Conservation (phyloP, 108 stramenopile species). For the Stephanodiscus triporus region DNA sequence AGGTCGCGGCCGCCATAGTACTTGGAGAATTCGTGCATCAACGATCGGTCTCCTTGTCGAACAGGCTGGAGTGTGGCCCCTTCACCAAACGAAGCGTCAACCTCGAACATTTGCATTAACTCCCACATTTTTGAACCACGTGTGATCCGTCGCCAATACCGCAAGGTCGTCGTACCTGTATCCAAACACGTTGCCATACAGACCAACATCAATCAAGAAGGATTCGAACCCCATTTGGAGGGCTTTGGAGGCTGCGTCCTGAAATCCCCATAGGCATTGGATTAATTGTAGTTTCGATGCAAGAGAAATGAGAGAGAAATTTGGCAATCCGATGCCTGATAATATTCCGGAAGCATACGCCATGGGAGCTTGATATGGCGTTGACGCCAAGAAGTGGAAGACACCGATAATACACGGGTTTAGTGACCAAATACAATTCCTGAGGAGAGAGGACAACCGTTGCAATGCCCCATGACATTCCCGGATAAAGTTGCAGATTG, state of each 20-base stretch:
- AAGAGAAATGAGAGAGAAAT: neutral
- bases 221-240: neutral
- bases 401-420: neutral
- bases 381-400: neutral
- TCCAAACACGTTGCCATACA: neutral
- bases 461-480: slow-evolving; percentile 5
- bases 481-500: neutral
- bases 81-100: neutral
- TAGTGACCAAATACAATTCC: neutral
- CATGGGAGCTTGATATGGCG: neutral
- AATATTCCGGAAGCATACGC: neutral
- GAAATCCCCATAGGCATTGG: slow-evolving; percentile 1
- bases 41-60: neutral
- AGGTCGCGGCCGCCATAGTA: neutral
- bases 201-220: neutral
- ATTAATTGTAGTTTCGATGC: neutral
- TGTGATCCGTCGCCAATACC: neutral
- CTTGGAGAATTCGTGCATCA: neutral
- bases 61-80: neutral
- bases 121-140: neutral
- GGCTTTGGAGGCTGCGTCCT: neutral
- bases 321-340: neutral
- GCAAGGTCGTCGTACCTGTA: neutral
- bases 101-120: too few species aligned
- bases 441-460: neutral